Base-by-base conservation (phyloP, 768 basidiomycete species). In the Exidia glandulosa region DNA sequence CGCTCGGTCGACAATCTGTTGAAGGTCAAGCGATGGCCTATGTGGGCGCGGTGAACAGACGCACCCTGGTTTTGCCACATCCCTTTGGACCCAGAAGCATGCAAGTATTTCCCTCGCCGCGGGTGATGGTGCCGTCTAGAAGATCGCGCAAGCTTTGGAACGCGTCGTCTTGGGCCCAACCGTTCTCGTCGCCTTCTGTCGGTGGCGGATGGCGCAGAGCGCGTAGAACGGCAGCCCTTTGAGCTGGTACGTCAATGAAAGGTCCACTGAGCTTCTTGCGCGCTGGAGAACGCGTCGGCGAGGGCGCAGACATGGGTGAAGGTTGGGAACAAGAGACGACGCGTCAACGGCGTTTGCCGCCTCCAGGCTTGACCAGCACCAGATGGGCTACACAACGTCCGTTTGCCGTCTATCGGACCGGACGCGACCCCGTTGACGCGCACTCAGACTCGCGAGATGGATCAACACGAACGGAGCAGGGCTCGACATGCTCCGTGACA, bases 81-180 rank as follows among this genome's bases (percentile, higher is more conserved):
- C 91, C 90, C 61, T 85, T 78, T 1, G 91, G 86, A 23, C 94
- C 94, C 48, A 93, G 76, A 2, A 97, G 68, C 59, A 96, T 77
- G 67, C 94, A 96, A 60, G 93, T 95, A 63, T 97, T 97, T 2
- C 94, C 94, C 75, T 97, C 94, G 10, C 87, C 88, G 31, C 93
- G 81, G 25, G 74, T 73, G 3, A 88, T 77, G 1, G 90, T 91
- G 12, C 93, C 94, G 25, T 72, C 69, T 3, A 96, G 74, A 25
- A 97, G 72, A 54, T 82, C 79, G 1, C 72, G 67, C 13, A 97
- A 69, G 59, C 89, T 83, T 33, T 80, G 67, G 30, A 77, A 72
- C 0, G 88, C 84, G 19, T 74, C 66, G 2, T 64, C 69, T 66
- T 88, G 86, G 3, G 82, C 77, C 2, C 77, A 70, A n/a, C 57